These are phyloP conservation scores for Hygrophorus pudorinus DNA, from an alignment of 768 basidiomycete species.

Conservation along the genomic window DNA sequence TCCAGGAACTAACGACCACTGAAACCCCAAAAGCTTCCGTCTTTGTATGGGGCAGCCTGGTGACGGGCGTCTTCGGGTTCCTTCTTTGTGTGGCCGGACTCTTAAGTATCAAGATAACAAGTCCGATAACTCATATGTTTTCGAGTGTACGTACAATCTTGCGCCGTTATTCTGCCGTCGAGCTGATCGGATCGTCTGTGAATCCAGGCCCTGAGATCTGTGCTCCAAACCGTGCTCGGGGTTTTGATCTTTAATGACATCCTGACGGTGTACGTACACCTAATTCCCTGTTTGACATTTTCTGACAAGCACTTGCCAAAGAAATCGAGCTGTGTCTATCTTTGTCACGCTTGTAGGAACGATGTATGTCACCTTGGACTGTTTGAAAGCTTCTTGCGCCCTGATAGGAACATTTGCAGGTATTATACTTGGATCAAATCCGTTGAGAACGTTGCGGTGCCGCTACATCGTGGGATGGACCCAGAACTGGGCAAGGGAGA, in stretches of 20 bases:
- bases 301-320: slow-evolving; percentile 16
- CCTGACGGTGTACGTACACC: slow-evolving; percentile 50
- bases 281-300: not conserved
- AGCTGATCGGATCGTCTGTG: slow-evolving; percentile 9
- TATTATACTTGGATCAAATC: slow-evolving; percentile 45
- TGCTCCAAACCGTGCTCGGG: slow-evolving; percentile 74
- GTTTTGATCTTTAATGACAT: slow-evolving; percentile 70
- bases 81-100: slow-evolving; percentile 70
- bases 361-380: slow-evolving; percentile 32
- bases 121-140: slow-evolving; percentile 82
- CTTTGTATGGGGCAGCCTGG: slow-evolving; percentile 54
- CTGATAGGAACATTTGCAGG: slow-evolving; percentile 16
- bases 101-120: slow-evolving; percentile 74
- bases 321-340: slow-evolving; percentile 57
- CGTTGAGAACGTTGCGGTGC: slow-evolving; percentile 17
- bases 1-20: slow-evolving; percentile 29
- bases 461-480: slow-evolving; percentile 25
- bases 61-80: slow-evolving; percentile 76
- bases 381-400: not conserved
- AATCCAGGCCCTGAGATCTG: slow-evolving; percentile 64
- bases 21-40: slow-evolving; percentile 39
- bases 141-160: slow-evolving; percentile 45
- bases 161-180: slow-evolving; percentile 1
- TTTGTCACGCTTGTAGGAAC: slow-evolving; percentile 59
- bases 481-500: slow-evolving; percentile 23